Base-by-base conservation (phyloP, 306 rosid genomes). In the Dryas drummondii region DNA sequence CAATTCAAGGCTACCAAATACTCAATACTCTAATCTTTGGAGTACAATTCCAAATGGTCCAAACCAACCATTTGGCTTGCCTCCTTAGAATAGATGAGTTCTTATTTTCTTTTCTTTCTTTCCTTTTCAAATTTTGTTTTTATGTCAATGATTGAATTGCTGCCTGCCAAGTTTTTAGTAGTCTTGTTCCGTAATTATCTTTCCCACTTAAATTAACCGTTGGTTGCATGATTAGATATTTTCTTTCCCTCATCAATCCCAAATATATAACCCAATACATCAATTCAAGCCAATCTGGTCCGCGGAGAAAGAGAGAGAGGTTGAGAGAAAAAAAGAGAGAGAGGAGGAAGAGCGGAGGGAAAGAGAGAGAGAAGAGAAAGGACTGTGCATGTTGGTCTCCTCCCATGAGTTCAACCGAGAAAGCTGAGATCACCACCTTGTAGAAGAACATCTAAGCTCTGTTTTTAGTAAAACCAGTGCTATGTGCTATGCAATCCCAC, bases 1-100 rank as follows among this genome's bases (percentile, higher is more conserved):
- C 22, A 22, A 22, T 22, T 22, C 22, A 22, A 22, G 22, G 22
- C 52, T 70, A 70, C 22, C 22, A 22, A 22, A 22, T 22, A 22
- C 22, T 22, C 22, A 22, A 22, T 22, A 22, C 22, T 22, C 74
- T 53, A n/a, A 70, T 70, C 74, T 70, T 45, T 45, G 22, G 61
- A 7, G 1, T 48, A 22, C 37, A 27, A 52, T 68, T 27, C 58
- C 74, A 54, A 70, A n/a, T 59, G 72, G 72, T 68, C 63, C 45
- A 53, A n/a, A 68, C 56, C 71, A n/a, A 68, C 56, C 71, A n/a
- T 17, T 44, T 42, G 16, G 51, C 27, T 7, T 48, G 40, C 66
- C 5, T 9, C 10, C 14, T 13, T 14, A 12, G 10, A 14, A 27
- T 64, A 9, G 37, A 19, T 46, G 26, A 65, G 50, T 56, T 70